Base-by-base conservation (phyloP, 2,329 filamentous ascomycete genomes). In the Fusarium equiseti region DNA sequence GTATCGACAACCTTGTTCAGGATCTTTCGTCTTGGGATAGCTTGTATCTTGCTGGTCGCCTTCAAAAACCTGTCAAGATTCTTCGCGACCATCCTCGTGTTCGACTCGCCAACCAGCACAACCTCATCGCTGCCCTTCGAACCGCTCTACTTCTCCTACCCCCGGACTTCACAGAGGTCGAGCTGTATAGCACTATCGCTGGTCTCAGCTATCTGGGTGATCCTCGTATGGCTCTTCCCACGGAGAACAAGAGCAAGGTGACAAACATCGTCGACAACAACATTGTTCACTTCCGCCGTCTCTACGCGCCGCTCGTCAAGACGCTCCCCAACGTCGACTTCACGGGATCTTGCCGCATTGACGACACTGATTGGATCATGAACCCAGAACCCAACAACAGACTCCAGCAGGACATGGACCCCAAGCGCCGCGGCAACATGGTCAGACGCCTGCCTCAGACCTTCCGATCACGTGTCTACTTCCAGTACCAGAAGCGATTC, bases 31-130 rank as follows among this genome's bases (percentile, higher is more conserved):
- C 94, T 63, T 99, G 96, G 96, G 91, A 97, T 68, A 97, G 94
- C 0, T 85, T 99, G 27, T 99, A 99, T 80, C 88, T 99, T n/a
- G 96, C 97, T 8, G 96, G 96, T 6, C 92, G 96, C 35, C 86
- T 99, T 55, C 96, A 99, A 71, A 99, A 99, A 79, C 96, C 96
- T 3, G 96, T 97, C 81, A 98, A 99, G 84, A 98, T 99, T 72
- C 87, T 99, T 20, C 91, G 95, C 53, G 96, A 99, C 79, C 93
- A 99, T 76, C 93, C 96, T 1, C 91, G 91, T 52, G 94, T 99
- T 43, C 93, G 96, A 32, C 88, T 98, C 32, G 94, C 95, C 7
- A 98, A 99, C 80, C 96, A 99, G 81, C 91, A 97, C 80, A 99
- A 99, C 79, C 87, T 99, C 20, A 88, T 98, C 45, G 95, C 95